phyloP scores from a whole-genome alignment of 2,329 filamentous ascomycete genomes.

The Hypomyces rosellus region DNA sequence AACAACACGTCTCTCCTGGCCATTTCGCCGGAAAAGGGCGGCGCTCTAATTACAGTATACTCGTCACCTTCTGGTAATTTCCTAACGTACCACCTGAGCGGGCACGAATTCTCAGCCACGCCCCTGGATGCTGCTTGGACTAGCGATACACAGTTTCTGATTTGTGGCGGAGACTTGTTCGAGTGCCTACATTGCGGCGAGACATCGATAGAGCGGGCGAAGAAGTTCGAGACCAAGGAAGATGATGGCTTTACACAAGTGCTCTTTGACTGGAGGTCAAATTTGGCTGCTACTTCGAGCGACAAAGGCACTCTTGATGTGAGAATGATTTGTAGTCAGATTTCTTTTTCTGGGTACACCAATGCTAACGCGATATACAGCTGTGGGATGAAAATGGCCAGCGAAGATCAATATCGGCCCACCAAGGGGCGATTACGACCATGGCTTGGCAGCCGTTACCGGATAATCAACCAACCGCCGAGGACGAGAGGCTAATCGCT shows the following conservation, averaged over 20 bases:
- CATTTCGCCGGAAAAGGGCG: slow-evolving; percentile 49
- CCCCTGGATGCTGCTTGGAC: slow-evolving; percentile 56
- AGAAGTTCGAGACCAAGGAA: slow-evolving; percentile 46
- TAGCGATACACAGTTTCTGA: slow-evolving; percentile 49
- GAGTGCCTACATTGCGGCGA: slow-evolving; percentile 42
- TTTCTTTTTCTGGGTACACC: neutral
- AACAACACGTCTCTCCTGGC: slow-evolving; percentile 48
- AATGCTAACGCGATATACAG: slow-evolving; percentile 24
- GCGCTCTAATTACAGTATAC: slow-evolving; percentile 52
- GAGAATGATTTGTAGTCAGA: slow-evolving; percentile 23
- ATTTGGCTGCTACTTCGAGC: slow-evolving; percentile 52
- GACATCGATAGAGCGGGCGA: slow-evolving; percentile 37
- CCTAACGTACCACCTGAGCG: slow-evolving; percentile 41
- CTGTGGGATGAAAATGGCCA: slow-evolving; percentile 51
- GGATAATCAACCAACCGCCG: slow-evolving; percentile 26
- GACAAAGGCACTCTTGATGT: slow-evolving; percentile 56
- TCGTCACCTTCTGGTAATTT: slow-evolving; percentile 37
- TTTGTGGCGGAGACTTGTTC: slow-evolving; percentile 53
- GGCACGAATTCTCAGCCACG: slow-evolving; percentile 45
- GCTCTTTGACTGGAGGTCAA: slow-evolving; percentile 48
- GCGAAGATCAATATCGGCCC: slow-evolving; percentile 50
- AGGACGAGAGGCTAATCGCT: slow-evolving; percentile 52
- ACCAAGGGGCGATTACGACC: slow-evolving; percentile 51
- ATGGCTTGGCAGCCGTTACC: slow-evolving; percentile 54
- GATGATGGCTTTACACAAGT: slow-evolving; percentile 51